Conservation (phyloP, 441 rosid genomes). For the Eruca vesicaria region DNA sequence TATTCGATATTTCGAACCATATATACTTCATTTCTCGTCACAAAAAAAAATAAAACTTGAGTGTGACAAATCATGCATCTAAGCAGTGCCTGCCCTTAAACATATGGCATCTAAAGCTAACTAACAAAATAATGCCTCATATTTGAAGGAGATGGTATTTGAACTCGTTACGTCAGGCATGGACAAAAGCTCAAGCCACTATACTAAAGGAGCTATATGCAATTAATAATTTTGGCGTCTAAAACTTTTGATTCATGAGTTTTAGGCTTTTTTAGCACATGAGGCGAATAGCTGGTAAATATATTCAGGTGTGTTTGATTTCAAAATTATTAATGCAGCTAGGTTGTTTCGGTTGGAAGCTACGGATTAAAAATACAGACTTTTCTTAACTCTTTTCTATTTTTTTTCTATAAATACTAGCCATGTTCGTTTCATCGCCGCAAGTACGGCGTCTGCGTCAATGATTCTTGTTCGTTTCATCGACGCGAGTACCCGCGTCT, state of each 20-base stretch:
- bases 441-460: too few relatives aligned
- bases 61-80: background rate
- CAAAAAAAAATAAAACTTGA: background rate
- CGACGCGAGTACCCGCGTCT: too few relatives aligned
- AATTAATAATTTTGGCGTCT: background rate
- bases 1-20: conserved; percentile 6
- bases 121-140: background rate
- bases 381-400: background rate
- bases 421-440: too few relatives aligned
- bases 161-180: background rate
- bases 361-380: background rate
- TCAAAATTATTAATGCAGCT: background rate
- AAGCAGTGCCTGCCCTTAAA: background rate
- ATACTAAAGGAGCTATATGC: background rate
- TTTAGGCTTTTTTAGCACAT: too few relatives aligned
- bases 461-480: too few relatives aligned
- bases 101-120: background rate
- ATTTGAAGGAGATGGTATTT: background rate
- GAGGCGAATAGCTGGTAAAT: background rate
- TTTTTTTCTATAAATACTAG: background rate
- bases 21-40: conserved; percentile 10
- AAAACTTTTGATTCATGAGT: background rate
- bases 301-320: background rate
- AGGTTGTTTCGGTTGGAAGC: background rate
- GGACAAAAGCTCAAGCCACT: background rate